Conservation (phyloP, 2,329 filamentous ascomycete species). For the Scedosporium dehoogii region DNA sequence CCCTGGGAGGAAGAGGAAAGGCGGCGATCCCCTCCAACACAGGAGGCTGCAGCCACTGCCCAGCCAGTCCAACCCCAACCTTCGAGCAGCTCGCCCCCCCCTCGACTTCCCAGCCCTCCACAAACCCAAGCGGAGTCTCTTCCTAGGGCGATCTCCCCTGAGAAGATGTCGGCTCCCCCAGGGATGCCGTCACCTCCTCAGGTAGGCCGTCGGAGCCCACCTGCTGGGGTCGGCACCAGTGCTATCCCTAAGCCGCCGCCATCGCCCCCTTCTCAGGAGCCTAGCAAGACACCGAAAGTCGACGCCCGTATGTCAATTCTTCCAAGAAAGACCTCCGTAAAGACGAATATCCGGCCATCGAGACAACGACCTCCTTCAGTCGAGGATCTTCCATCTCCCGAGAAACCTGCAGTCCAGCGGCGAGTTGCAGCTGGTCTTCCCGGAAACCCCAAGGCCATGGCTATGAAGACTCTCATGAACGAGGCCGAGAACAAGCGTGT, state of each 20-base stretch:
- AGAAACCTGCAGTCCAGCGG: slow-evolving; percentile 28
- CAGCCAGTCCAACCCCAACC: neutral
- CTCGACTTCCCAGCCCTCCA: neutral
- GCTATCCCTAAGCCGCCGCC: neutral
- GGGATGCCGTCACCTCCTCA: neutral
- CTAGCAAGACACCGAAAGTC: neutral
- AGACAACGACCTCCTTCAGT: slow-evolving; percentile 15
- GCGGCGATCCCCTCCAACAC: neutral
- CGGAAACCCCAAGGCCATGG: slow-evolving; percentile 32
- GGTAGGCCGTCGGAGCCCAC: neutral
- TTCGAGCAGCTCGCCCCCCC: neutral
- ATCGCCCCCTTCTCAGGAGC: neutral
- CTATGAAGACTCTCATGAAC: slow-evolving; percentile 18
- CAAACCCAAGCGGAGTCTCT: neutral
- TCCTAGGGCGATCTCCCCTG: neutral
- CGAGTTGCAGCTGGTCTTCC: slow-evolving; percentile 37
- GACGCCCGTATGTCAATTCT: slow-evolving; percentile 14
- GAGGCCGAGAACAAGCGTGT: slow-evolving; percentile 20
- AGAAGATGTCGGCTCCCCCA: neutral
- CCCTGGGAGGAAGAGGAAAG: neutral
- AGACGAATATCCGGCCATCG: slow-evolving; percentile 21
- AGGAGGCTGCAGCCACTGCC: neutral
- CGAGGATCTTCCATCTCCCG: slow-evolving; percentile 16
- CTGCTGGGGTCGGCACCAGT: neutral
- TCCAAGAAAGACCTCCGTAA: slow-evolving; percentile 21